Evolutionary conservation across 2,329 filamentous ascomycete genomes (phyloP).

Genomic region (Aotearoamyces nothofagi): DNA sequence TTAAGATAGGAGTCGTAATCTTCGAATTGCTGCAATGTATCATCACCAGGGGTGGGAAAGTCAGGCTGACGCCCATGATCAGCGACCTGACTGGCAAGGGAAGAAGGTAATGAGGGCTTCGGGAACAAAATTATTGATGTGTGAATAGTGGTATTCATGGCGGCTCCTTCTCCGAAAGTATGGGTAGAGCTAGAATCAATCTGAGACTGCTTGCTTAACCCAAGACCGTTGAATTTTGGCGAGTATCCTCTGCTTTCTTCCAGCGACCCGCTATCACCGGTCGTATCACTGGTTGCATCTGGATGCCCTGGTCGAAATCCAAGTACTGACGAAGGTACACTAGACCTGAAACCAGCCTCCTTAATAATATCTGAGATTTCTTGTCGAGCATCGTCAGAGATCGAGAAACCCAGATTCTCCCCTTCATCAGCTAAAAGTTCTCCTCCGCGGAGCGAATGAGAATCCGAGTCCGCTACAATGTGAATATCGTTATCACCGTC

Average conservation of each 20-base stretch:
- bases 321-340: constrained; percentile 24
- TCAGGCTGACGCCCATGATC: constrained; percentile 35
- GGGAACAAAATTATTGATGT: neutral
- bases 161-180: constrained; percentile 1
- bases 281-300: constrained; percentile 10
- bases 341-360: constrained; percentile 31
- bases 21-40: constrained; percentile 3
- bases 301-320: constrained; percentile 6
- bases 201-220: constrained; percentile 13
- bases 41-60: constrained; percentile 23
- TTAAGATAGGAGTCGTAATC: constrained; percentile 1
- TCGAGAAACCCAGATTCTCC: constrained; percentile 11
- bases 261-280: constrained; percentile 15
- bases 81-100: constrained; percentile 25
- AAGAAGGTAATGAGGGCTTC: constrained; percentile 14
- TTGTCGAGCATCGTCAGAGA: constrained; percentile 14
- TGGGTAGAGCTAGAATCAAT: constrained; percentile 5
- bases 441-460: neutral
- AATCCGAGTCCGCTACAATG: too few species aligned
- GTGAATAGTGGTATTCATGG: neutral
- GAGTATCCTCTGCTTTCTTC: too few species aligned
- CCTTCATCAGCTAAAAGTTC: constrained; percentile 16
- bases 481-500: constrained; percentile 5
- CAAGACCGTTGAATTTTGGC: constrained; percentile 18
- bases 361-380: constrained; percentile 28